Evolutionary conservation across 1,284 basidiomycete genomes (phyloP), one percentile per base, ranked within the genome.

Genomic region (Ceratobasidium sp.): DNA sequence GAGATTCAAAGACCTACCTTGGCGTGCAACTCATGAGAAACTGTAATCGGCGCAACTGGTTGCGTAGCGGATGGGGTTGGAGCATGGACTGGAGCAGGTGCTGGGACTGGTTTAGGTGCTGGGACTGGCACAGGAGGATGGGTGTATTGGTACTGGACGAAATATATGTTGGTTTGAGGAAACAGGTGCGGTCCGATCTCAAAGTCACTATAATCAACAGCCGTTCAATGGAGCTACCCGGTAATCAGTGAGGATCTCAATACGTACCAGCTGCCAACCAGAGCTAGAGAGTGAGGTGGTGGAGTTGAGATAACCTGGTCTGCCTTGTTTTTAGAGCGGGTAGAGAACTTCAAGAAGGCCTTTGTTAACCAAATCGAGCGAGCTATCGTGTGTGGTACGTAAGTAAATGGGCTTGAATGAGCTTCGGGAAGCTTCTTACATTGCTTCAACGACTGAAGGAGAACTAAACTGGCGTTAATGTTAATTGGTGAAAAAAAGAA

Each of bases 121-220:
- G 71, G 60, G 35, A 42, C 6, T 28, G 71, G 20, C n/a, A 60
- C 47, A 31, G 71, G 20, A 3, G 60, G 13, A 15, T 74, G 71
- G 3, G 39, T 15, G 49, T 74, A 74, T 17, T 60, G 71, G 35
- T 74, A 74, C 47, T 74, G 71, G 3, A 74, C 71, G n/a, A 74
- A 74, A 53, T 63, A 74, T 61, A 74, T 63, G 20, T 61, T 64
- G n/a, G 71, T 74, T 42, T 64, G 42, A 4, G 71, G 71, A 60
- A 74, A 74, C 10, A 74, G 71, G 28, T 74, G 71, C 11, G 71
- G 71, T 7, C 71, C 71, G 33, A 74, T 74, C 47, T 74, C 71
- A 11, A 74, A 28, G 42, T 74, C 71, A 54, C 71, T 74, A 33
- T 39, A 33, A 28, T 17, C 1, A 45, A 71, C n/a, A 11, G 13